These are phyloP conservation scores for Trichoderma polysporum DNA, from an alignment of 2,329 filamentous ascomycete genomes.

Conservation along the genomic window DNA sequence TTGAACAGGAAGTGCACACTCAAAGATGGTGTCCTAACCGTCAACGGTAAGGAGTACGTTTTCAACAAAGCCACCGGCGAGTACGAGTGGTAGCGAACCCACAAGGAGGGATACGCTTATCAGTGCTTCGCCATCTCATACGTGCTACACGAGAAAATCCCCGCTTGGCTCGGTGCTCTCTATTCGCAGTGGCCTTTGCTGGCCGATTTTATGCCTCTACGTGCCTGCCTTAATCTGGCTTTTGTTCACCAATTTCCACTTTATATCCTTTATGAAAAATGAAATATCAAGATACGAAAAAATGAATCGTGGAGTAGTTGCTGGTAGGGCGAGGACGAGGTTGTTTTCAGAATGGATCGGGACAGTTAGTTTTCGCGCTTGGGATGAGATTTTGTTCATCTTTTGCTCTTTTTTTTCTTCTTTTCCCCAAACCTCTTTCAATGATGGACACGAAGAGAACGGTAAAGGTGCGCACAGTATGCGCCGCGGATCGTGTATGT, in stretches of 20 bases:
- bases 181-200: background rate
- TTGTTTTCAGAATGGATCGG: background rate
- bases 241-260: constrained; percentile 4
- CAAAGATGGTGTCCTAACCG: constrained; percentile 92
- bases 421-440: background rate
- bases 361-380: background rate
- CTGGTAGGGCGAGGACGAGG: background rate
- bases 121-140: background rate
- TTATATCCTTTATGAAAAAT: background rate
- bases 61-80: constrained; percentile 98
- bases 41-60: constrained; percentile 92
- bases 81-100: constrained; percentile 81
- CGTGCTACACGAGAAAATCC: background rate
- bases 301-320: background rate
- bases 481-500: background rate
- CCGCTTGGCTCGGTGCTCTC: background rate
- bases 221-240: background rate
- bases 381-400: background rate
- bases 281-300: background rate
- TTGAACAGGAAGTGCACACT: constrained; percentile 84
- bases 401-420: background rate
- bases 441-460: background rate
- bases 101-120: background rate
- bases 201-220: background rate
- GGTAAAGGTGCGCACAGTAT: background rate